Percentiles rank a stretch among this genome's conserved stretches.
Evolutionary conservation across 1,139 yeast genomes (phyloP).

Genomic region (Saccharomycopsis hybrid): DNA sequence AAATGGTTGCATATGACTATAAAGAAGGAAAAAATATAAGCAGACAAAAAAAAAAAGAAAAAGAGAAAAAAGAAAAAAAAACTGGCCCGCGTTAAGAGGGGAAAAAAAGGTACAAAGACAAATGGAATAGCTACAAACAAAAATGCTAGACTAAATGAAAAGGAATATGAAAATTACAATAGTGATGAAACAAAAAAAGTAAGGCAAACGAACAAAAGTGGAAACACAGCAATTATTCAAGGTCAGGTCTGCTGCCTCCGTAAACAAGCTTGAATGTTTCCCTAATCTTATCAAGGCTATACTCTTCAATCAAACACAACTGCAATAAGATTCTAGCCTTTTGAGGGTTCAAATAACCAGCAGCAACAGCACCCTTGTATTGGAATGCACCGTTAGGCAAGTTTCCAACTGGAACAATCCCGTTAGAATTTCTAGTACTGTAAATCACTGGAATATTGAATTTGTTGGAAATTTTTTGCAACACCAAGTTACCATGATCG

Average conservation of each 20-base stretch:
- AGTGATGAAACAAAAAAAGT: too few species aligned
- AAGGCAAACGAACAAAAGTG: too few species aligned
- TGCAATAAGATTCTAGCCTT: conserved; percentile 57
- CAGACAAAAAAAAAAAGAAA: too few species aligned
- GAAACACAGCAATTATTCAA: too few species aligned
- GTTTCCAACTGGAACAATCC: conserved; percentile 47
- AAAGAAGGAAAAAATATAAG: too few species aligned
- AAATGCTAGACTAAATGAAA: too few species aligned
- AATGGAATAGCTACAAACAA: too few species aligned
- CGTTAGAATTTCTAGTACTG: conserved; percentile 63
- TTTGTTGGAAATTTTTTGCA: conserved; percentile 32
- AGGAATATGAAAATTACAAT: too few species aligned
- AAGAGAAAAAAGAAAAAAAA: too few species aligned
- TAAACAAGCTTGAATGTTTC: conserved; percentile 43
- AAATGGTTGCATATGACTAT: too few species aligned
- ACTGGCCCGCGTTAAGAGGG: too few species aligned
- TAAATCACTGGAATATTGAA: conserved; percentile 49
- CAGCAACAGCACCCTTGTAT: conserved; percentile 40
- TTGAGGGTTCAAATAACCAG: conserved; percentile 65
- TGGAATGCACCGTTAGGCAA: conserved; percentile 32
- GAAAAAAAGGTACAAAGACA: too few species aligned
- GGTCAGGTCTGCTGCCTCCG: conserved; percentile 29
- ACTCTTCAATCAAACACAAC: conserved; percentile 44
- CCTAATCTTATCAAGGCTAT: conserved; percentile 33
- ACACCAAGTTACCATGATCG: conserved; percentile 40